phyloP scores from a whole-genome alignment of 768 basidiomycete species.

The Gautieria morchelliformis region DNA sequence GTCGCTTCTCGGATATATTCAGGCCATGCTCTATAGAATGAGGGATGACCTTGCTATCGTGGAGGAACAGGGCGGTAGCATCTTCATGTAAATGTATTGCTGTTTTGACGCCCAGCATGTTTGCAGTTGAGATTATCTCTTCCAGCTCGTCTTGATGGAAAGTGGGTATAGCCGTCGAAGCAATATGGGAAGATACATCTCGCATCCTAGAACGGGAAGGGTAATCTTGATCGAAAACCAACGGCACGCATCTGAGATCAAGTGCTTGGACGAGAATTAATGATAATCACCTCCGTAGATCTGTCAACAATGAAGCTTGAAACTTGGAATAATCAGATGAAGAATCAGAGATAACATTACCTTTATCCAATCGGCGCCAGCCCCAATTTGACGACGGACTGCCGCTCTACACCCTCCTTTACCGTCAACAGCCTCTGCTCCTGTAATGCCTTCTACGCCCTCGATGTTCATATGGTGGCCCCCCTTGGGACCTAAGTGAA shows the following conservation, averaged over 20 bases:
- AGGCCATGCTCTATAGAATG: conserved; percentile 54
- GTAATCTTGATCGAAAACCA: conserved; percentile 35
- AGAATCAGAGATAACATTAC: conserved; percentile 18
- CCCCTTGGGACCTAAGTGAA: conserved; percentile 42
- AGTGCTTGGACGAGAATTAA: not conserved
- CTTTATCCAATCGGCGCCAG: conserved; percentile 64
- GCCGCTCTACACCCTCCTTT: conserved; percentile 43
- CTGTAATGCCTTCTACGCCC: conserved; percentile 46
- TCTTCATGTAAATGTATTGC: conserved; percentile 33
- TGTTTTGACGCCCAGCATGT: conserved; percentile 43
- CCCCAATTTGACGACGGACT: conserved; percentile 51
- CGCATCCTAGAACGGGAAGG: conserved; percentile 36
- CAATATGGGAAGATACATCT: conserved; percentile 29
- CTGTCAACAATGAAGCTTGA: conserved; percentile 18
- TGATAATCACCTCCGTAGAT: conserved; percentile 40
- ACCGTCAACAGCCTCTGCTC: conserved; percentile 53
- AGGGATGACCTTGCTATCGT: not conserved
- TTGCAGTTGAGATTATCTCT: conserved; percentile 43
- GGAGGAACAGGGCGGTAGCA: not conserved
- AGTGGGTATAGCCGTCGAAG: conserved; percentile 27
- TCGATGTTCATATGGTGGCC: conserved; percentile 33
- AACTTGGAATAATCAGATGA: not conserved
- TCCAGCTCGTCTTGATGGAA: conserved; percentile 38
- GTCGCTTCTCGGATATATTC: conserved; percentile 13
- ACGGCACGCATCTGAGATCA: conserved; percentile 1